Percentiles rank a stretch among this genome's conserved stretches.
These are phyloP conservation scores for Pseudomassariella vexata DNA, from an alignment of 2,329 filamentous ascomycete genomes.

Conservation along the genomic window DNA sequence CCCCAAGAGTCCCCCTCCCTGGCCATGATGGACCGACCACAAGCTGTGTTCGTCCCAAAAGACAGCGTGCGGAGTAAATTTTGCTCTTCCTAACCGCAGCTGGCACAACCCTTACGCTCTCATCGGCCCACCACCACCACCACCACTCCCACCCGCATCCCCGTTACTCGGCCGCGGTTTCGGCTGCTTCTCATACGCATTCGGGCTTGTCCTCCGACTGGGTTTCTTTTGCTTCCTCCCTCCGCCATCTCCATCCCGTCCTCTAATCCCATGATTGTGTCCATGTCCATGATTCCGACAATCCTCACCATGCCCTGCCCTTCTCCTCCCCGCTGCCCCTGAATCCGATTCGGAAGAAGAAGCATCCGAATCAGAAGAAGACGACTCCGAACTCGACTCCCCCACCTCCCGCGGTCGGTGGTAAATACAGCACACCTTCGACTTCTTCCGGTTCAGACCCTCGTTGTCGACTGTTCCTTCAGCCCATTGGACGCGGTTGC, in stretches of 20 bases:
- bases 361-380: slow-evolving; percentile 51
- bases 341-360: slow-evolving; percentile 45
- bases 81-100: too few relatives aligned
- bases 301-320: slow-evolving; percentile 27
- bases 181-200: slow-evolving; percentile 76
- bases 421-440: slow-evolving; percentile 99
- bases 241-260: slow-evolving; percentile 15
- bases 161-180: slow-evolving; percentile 39
- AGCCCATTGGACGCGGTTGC: slow-evolving; percentile 79
- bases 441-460: slow-evolving; percentile 86
- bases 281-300: slow-evolving; percentile 12
- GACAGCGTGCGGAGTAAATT: too few relatives aligned
- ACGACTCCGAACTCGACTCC: slow-evolving; percentile 70
- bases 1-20: too few relatives aligned
- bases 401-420: slow-evolving; percentile 76
- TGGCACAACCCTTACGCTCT: background rate
- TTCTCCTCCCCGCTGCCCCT: slow-evolving; percentile 31
- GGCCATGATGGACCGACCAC: too few relatives aligned
- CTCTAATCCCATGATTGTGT: slow-evolving; percentile 1
- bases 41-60: too few relatives aligned
- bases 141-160: slow-evolving; percentile 6
- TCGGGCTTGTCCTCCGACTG: slow-evolving; percentile 60
- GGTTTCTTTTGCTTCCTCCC: slow-evolving; percentile 36
- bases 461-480: slow-evolving; percentile 94
- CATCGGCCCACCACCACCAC: background rate